Evolutionary conservation across 352 stramenopile genomes (phyloP).

Genomic region (Globisporangium rhizosaccharum): DNA sequence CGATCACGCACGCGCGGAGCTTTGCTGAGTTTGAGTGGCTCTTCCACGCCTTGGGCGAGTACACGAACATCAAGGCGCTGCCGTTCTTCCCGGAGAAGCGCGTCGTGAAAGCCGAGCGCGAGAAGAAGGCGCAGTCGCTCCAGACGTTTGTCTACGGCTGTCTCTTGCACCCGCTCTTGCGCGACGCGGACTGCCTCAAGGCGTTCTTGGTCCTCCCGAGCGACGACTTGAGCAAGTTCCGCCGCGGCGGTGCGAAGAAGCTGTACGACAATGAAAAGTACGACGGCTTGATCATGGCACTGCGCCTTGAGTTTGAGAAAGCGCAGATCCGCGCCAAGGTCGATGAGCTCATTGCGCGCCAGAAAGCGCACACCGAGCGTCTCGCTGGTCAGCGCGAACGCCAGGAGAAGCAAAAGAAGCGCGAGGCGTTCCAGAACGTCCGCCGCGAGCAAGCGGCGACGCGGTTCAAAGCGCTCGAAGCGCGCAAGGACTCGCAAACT

Average conservation of each 20-base stretch:
- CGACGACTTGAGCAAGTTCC: conserved; percentile 69
- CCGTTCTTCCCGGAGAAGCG: conserved; percentile 77
- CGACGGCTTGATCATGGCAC: conserved; percentile 62
- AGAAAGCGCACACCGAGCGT: conserved; percentile 69
- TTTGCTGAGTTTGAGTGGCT: conserved; percentile 85
- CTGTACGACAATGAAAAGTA: conserved; percentile 81
- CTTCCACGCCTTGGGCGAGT: conserved; percentile 63
- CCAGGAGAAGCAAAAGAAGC: conserved; percentile 60
- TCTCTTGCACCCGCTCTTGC: conserved; percentile 74
- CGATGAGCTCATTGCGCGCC: conserved; percentile 52
- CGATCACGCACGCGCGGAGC: conserved; percentile 57
- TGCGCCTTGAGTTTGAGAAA: conserved; percentile 83
- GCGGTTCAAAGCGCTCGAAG: conserved; percentile 76
- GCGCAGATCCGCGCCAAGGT: conserved; percentile 79
- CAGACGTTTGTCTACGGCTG: conserved; percentile 80
- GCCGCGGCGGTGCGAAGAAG: conserved; percentile 60
- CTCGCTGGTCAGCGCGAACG: conserved; percentile 56
- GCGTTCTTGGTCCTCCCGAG: conserved; percentile 72
- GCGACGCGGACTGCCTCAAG: conserved; percentile 77
- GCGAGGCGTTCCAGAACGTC: conserved; percentile 64
- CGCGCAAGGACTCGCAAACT: conserved; percentile 72
- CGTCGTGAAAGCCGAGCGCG: conserved; percentile 36
- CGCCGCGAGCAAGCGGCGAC: conserved; percentile 64
- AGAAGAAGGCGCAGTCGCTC: conserved; percentile 41
- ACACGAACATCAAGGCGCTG: conserved; percentile 76